Conservation (phyloP, 805 yeast species). For the Myxozyma monticola region DNA sequence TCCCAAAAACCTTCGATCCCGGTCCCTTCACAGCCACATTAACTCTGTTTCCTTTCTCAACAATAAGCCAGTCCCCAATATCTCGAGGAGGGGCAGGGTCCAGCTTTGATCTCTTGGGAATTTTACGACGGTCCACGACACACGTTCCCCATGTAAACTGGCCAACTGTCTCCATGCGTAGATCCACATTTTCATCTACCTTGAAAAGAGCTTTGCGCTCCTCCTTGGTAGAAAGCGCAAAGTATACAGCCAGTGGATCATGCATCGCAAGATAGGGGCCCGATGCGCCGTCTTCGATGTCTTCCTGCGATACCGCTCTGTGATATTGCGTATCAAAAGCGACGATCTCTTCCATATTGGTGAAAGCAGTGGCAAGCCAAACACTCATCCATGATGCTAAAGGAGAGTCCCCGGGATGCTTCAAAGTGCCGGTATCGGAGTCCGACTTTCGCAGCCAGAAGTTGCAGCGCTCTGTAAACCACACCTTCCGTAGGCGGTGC, state of each 20-base stretch:
- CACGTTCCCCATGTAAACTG: slow-evolving; percentile 43
- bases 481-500: slow-evolving; percentile 34
- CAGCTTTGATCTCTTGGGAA: slow-evolving; percentile 28
- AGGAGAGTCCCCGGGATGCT: slow-evolving; percentile 33
- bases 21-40: slow-evolving; percentile 33
- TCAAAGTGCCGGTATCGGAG: not conserved
- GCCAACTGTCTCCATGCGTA: slow-evolving; percentile 44
- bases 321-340: slow-evolving; percentile 23
- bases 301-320: slow-evolving; percentile 1
- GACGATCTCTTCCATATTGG: slow-evolving; percentile 23
- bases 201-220: slow-evolving; percentile 14
- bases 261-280: slow-evolving; percentile 36
- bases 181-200: slow-evolving; percentile 34
- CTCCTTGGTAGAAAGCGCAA: slow-evolving; percentile 32
- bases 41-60: slow-evolving; percentile 33
- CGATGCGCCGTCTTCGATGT: slow-evolving; percentile 14
- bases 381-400: slow-evolving; percentile 40
- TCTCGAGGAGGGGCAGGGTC: slow-evolving; percentile 22
- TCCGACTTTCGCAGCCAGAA: slow-evolving; percentile 7
- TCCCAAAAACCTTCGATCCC: slow-evolving; percentile 29
- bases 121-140: slow-evolving; percentile 40
- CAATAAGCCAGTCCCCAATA: slow-evolving; percentile 32
- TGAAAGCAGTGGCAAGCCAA: slow-evolving; percentile 39
- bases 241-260: slow-evolving; percentile 45
- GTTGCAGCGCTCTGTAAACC: slow-evolving; percentile 17